Evolutionary conservation across 2,329 filamentous ascomycete genomes (phyloP), one percentile per base, ranked within the genome.

Genomic region (Colletotrichum tropicicola): DNA sequence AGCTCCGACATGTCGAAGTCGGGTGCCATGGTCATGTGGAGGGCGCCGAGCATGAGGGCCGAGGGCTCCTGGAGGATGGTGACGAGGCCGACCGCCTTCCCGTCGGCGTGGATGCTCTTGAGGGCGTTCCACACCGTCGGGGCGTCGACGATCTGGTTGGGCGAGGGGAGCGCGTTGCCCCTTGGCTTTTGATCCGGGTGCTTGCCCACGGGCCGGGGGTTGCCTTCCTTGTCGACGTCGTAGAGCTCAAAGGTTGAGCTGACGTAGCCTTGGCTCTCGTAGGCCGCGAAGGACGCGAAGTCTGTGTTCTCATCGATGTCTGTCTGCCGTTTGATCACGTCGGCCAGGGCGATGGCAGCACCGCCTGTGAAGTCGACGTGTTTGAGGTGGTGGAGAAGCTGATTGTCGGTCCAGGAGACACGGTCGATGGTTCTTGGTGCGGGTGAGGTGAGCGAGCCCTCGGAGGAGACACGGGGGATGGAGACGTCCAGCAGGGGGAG

Each of bases 1-100:
- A 90, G 77, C 66, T 89, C 87, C 49, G 88, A 82, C 84, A 90
- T 87, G 70, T 90, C 87, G 68, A 90, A 90, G 61, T 85, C 77
- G 12, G 82, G 72, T 27, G 82, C 78, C 78, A 89, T 83, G 3
- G 86, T 86, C 59, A 88, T 75, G 70, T 90, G 87, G 2, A 89
- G 76, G 0, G 86, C 85, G 2, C 83, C 87, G 54, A 90, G 86
- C 35, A 88, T 81, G 6, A 89, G 80, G 0, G 88, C 85, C 2
- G 86, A 85, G 1, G 87, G 87, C 68, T 90, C 88, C 67, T 88
- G 82, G 25, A 89, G 79, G 65, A 89, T 86, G 0, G 79, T 83
- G 67, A 89, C 88, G 44, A 87, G 81, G 2, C 87, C 87, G 6
- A 87, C 84, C 0, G 84, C 80, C 21, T 77, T 70, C 7, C 79